Conservation (phyloP, 352 stramenopile species). For the Phytophthora rubi region DNA sequence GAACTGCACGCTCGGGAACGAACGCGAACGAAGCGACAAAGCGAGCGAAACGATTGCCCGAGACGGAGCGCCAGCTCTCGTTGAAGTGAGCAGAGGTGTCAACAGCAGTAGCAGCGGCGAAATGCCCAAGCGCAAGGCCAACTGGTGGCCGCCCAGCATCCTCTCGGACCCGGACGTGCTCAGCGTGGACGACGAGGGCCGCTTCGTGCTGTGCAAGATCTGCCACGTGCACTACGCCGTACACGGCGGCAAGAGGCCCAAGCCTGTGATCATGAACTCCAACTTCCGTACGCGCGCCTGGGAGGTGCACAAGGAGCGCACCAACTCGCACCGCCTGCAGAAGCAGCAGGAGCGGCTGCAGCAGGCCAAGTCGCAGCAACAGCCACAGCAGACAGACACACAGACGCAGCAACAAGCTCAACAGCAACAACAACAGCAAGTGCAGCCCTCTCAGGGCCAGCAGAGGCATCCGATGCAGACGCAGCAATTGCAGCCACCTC, state of each 20-base stretch:
- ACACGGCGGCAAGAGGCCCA: slow-evolving; percentile 82
- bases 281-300: slow-evolving; percentile 80
- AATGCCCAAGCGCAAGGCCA: slow-evolving; percentile 84
- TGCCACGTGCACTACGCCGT: slow-evolving; percentile 85
- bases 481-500: background rate
- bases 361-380: slow-evolving; percentile 36
- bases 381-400: slow-evolving; percentile 3
- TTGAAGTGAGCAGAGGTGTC: slow-evolving; percentile 7
- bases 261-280: slow-evolving; percentile 86
- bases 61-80: background rate
- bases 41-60: background rate
- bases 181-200: slow-evolving; percentile 79
- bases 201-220: slow-evolving; percentile 83
- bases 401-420: slow-evolving; percentile 14
- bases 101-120: background rate
- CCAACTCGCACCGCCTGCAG: slow-evolving; percentile 77
- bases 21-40: slow-evolving; percentile 19
- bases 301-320: slow-evolving; percentile 86
- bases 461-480: slow-evolving; percentile 1
- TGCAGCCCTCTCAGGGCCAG: background rate
- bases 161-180: slow-evolving; percentile 73
- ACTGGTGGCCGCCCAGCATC: slow-evolving; percentile 77
- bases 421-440: slow-evolving; percentile 18
- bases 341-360: slow-evolving; percentile 57
- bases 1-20: slow-evolving; percentile 8